These are phyloP conservation scores for Sclerotinia minor DNA, from an alignment of 2,329 filamentous ascomycete genomes.

Conservation along the genomic window DNA sequence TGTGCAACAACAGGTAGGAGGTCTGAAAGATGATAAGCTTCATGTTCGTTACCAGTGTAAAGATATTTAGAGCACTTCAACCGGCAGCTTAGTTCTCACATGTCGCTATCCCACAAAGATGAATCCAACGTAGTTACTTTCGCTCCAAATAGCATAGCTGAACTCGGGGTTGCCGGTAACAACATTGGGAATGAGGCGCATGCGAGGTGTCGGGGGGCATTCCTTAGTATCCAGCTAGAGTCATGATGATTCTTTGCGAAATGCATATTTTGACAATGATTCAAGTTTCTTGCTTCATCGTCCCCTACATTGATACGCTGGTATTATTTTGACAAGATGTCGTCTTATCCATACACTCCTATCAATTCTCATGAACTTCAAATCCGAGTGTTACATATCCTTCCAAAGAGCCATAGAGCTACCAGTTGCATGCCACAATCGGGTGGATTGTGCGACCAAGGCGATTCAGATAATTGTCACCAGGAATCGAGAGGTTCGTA, in stretches of 20 bases:
- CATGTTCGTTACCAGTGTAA: too few relatives aligned
- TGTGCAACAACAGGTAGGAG: too few relatives aligned
- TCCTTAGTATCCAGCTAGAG: neutral
- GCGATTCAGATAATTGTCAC: neutral
- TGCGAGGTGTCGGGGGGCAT: constrained; percentile 8
- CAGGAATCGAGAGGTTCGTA: neutral
- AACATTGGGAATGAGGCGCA: constrained; percentile 6
- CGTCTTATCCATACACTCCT: constrained; percentile 4
- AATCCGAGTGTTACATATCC: constrained; percentile 13
- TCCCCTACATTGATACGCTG: neutral
- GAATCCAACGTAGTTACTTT: neutral
- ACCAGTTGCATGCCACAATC: too few relatives aligned
- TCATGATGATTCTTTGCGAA: neutral
- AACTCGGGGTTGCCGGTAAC: neutral
- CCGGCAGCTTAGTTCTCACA: too few relatives aligned
- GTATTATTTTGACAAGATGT: neutral
- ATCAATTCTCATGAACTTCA: constrained; percentile 5
- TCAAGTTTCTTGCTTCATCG: neutral
- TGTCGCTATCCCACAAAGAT: too few relatives aligned
- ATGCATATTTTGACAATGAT: neutral
- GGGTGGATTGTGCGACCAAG: neutral
- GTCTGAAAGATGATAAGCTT: too few relatives aligned
- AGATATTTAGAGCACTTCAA: too few relatives aligned
- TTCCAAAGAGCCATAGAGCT: neutral
- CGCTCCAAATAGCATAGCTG: neutral